phyloP scores from a whole-genome alignment of 1,284 basidiomycete genomes.

The Sporisorium reilianum region DNA sequence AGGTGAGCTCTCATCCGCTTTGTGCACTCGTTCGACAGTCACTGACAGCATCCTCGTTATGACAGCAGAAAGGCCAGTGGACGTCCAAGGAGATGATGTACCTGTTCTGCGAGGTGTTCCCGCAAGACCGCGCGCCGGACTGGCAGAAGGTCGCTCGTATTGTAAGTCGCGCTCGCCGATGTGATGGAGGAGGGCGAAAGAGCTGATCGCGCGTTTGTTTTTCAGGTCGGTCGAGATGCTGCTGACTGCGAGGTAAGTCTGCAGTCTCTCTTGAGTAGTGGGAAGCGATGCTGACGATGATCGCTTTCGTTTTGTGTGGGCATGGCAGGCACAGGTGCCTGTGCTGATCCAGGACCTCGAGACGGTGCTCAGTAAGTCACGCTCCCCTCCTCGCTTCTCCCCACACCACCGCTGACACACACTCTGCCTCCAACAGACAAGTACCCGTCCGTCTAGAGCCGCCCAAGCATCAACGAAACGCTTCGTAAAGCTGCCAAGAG shows the following conservation, averaged over 20 bases:
- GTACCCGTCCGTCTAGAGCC: not conserved
- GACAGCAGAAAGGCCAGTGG: slow-evolving; percentile 1
- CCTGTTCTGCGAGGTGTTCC: slow-evolving; percentile 21
- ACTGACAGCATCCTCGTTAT: not conserved
- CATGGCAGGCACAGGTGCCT: slow-evolving; percentile 11
- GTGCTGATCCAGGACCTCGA: slow-evolving; percentile 14
- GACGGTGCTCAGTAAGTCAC: slow-evolving; percentile 24
- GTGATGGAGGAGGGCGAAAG: no score
- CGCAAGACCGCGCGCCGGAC: slow-evolving; percentile 6
- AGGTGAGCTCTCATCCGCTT: not conserved
- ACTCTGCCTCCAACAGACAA: not conserved
- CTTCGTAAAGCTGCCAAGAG: no score
- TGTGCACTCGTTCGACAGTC: not conserved
- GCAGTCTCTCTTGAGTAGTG: not conserved
- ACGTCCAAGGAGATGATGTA: slow-evolving; percentile 26
- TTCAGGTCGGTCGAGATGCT: slow-evolving; percentile 22
- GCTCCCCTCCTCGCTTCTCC: not conserved
- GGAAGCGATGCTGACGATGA: not conserved
- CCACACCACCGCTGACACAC: not conserved
- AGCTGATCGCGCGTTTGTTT: no score
- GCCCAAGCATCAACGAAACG: no score
- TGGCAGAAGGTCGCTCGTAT: slow-evolving; percentile 16
- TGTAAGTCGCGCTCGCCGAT: slow-evolving; percentile 4
- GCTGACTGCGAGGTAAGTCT: slow-evolving; percentile 28
- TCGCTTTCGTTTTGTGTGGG: not conserved